Base-by-base conservation (phyloP, 192 early-diverging fungal genomes). In the Kickxella alabastrina region DNA sequence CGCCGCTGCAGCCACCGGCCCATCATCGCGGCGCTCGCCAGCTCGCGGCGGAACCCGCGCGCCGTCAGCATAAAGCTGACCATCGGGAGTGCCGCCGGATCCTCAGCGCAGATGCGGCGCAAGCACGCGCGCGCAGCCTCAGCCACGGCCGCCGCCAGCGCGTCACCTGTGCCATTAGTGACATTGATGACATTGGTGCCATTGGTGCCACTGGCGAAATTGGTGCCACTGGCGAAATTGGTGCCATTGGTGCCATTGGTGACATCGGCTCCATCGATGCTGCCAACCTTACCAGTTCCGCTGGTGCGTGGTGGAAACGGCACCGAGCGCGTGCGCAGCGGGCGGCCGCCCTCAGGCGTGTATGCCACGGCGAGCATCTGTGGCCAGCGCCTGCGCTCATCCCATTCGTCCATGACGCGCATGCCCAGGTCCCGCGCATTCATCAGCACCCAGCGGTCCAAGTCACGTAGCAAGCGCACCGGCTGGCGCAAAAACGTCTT, bases 381-480 rank as follows among this genome's bases (percentile, higher is more conserved):
- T 5, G 74, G 74, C 74, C 74, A 77, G 13, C 66, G 54, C 17
- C 37, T 54, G 29, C 58, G 62, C 47, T 29, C 34, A 3, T 70
- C 74, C 74, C 74, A 77, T 25, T 77, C 68, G 19, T 70, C 74
- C 1, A 36, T 10, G 21, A 70, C 68, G 23, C 74, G 74, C 49
- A 62, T 65, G 68, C 74, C 70, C 51, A 77, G 48, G 31, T 77
- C 74, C 10, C 52, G 44, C 8, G 51, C 55, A 35, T 70, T 70
- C 58, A 77, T 77, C 47, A 37, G 37, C 35, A 71, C 40, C 74
- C 74, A 77, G 3, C 54, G 62, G 17, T 70, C 68, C 3, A 77
- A 54, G 22, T 54, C 38, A 2, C 42, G 45, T 41, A 70, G 13
- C 10, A 27, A 37, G 5, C 37, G 42, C 4, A 57, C 52, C 3